Base-by-base conservation (phyloP, 2,329 filamentous ascomycete species). In the Erysiphe pulchra region DNA sequence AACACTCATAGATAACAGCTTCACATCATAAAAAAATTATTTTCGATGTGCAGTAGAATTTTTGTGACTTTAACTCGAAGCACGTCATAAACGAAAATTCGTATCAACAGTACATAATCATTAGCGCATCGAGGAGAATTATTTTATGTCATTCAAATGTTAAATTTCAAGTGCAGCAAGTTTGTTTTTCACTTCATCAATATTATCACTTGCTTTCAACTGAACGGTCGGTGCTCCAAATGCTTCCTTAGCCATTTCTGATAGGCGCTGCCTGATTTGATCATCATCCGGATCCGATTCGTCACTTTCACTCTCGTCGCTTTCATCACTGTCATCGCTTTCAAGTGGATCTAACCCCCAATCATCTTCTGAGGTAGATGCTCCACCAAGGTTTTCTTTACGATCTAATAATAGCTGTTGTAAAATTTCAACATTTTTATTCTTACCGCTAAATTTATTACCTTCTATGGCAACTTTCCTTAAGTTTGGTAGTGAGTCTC, bases 381-480 rank as follows among this genome's bases (percentile, higher is more conserved):
- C 70, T 14, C 77, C 77, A 28, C 68, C 77, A 3, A 73, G 56
- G 52, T 79, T 75, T 59, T 87, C 80, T 64, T 86, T 86, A 51
- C 85, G 76, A 56, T 73, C 70, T 48, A 83, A 77, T 24, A 94
- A 67, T 28, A 90, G 65, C 45, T 76, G 71, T 52, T 76, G 73
- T 41, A 95, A 66, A 18, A 66, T 67, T 49, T 73, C 63, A 38
- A 94, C 69, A 28, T 73, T 73, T 42, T 72, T 67, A 54, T 95
- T 84, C 2, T 92, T 84, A 60, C 94, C 86, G 9, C 71, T 67
- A 55, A 98, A 93, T 59, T 84, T 90, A 66, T 98, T 98, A 44
- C 90, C 90, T 60, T 98, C 95, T 52, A 98, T 66, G 63, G 95
- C 90, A 44, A 98, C 73, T 55, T 86, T 77, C 63, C 78, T 80